Percentiles rank a stretch among this genome's conserved stretches.
phyloP scores from a whole-genome alignment of 2,329 filamentous ascomycete species.

The Fusarium bactridioides region DNA sequence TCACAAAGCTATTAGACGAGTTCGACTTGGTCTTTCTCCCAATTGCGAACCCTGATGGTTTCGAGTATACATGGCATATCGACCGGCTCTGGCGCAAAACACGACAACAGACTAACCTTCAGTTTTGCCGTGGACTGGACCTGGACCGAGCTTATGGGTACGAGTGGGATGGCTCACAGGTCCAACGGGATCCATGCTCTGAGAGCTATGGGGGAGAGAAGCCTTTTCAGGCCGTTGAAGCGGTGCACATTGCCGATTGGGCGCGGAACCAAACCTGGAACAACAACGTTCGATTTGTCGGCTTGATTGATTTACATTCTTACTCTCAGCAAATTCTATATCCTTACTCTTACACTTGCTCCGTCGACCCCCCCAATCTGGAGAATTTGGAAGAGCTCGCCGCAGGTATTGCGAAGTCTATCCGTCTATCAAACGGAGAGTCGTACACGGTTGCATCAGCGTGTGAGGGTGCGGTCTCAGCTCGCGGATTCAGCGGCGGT shows the following conservation, averaged over 20 bases:
- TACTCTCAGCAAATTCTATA: conserved; percentile 96
- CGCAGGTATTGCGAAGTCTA: conserved; percentile 86
- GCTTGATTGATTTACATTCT: conserved; percentile 88
- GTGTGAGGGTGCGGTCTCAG: conserved; percentile 77
- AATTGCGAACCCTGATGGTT: conserved; percentile 90
- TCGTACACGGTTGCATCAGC: conserved; percentile 81
- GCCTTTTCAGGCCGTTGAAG: conserved; percentile 85
- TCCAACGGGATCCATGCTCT: conserved; percentile 81
- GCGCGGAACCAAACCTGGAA: conserved; percentile 79
- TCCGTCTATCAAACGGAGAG: conserved; percentile 80
- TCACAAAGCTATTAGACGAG: conserved; percentile 80
- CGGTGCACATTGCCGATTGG: conserved; percentile 80
- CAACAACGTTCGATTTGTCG: conserved; percentile 80
- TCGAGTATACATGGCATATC: conserved; percentile 90
- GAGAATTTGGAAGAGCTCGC: conserved; percentile 94
- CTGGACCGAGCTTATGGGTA: conserved; percentile 88
- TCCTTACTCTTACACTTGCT: conserved; percentile 88
- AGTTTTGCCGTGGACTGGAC: conserved; percentile 87
- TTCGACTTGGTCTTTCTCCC: conserved; percentile 92
- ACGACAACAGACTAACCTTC: conserved; percentile 80
- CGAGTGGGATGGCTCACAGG: conserved; percentile 77
- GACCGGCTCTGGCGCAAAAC: conserved; percentile 97
- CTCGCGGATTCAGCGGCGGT: conserved; percentile 34
- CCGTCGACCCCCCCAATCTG: conserved; percentile 77
- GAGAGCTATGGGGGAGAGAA: conserved; percentile 86